Conservation (phyloP, 805 yeast genomes). For the Candida vartiovaarae region DNA sequence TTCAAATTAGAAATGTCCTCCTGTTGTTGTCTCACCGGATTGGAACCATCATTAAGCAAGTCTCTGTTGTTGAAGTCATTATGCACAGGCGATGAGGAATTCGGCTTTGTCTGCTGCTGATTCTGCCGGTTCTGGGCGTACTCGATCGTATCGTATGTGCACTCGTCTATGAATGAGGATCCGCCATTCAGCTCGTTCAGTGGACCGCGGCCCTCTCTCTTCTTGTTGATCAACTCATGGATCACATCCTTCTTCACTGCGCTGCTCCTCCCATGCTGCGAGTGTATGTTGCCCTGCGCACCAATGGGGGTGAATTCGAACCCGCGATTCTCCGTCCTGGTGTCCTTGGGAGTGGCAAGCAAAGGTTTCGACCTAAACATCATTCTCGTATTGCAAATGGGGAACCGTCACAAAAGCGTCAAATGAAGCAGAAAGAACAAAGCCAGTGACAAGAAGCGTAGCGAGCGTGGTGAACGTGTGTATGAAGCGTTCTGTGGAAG, state of each 20-base stretch:
- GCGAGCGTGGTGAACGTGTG: too few relatives aligned
- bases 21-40: constrained; percentile 27
- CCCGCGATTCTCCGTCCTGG: not conserved
- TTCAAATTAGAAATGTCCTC: constrained; percentile 26
- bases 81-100: constrained; percentile 16
- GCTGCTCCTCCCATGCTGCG: not conserved
- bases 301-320: constrained; percentile 2
- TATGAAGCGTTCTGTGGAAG: too few relatives aligned
- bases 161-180: constrained; percentile 21
- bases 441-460: too few relatives aligned
- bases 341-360: constrained; percentile 1
- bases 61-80: constrained; percentile 10
- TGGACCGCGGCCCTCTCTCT: constrained; percentile 14
- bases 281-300: not conserved
- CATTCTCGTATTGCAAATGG: too few relatives aligned
- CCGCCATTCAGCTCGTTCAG: constrained; percentile 21
- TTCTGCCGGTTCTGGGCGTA: constrained; percentile 7
- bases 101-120: not conserved
- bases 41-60: constrained; percentile 20
- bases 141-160: constrained; percentile 18
- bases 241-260: constrained; percentile 1
- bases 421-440: too few relatives aligned
- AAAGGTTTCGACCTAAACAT: constrained; percentile 3
- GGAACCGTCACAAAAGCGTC: too few relatives aligned
- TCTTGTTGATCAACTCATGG: constrained; percentile 5